Conservation (phyloP, 192 early-diverging fungal genomes). For the Coemansia sp. region DNA sequence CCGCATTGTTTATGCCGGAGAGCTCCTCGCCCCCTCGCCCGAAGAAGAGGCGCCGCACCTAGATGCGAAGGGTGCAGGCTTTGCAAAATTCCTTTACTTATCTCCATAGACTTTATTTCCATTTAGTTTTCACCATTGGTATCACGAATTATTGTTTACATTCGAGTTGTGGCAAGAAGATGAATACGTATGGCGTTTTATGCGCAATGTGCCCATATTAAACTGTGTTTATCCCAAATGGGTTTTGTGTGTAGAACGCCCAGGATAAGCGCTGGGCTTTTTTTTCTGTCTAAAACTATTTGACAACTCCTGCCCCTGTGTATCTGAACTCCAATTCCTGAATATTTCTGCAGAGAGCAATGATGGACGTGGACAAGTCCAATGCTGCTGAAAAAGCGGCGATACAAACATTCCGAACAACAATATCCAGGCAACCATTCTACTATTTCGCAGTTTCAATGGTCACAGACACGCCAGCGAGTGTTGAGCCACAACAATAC, state of each 20-base stretch:
- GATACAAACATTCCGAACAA: constrained; percentile 26
- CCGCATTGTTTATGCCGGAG: constrained; percentile 29
- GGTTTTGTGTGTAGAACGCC: neutral
- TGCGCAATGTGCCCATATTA: neutral
- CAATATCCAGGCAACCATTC: constrained; percentile 44
- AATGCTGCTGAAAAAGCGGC: neutral
- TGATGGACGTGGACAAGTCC: constrained; percentile 22
- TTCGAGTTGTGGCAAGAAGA: too few species aligned
- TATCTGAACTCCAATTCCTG: too few species aligned
- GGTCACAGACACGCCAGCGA: neutral
- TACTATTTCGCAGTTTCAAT: constrained; percentile 45
- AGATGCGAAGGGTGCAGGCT: neutral
- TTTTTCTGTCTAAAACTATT: too few species aligned
- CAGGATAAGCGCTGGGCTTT: too few species aligned
- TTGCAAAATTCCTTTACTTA: neutral
- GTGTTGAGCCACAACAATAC: constrained; percentile 20
- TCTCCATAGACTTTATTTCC: neutral
- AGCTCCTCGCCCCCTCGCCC: constrained; percentile 11
- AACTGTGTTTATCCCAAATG: neutral
- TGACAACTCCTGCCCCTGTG: neutral
- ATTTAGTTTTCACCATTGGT: too few species aligned
- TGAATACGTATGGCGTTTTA: too few species aligned
- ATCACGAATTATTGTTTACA: too few species aligned
- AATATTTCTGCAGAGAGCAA: neutral
- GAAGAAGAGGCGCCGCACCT: constrained; percentile 21